Evolutionary conservation across 805 yeast species (phyloP), one percentile per base, ranked within the genome.

Genomic region (Saccharomycopsis amapae): DNA sequence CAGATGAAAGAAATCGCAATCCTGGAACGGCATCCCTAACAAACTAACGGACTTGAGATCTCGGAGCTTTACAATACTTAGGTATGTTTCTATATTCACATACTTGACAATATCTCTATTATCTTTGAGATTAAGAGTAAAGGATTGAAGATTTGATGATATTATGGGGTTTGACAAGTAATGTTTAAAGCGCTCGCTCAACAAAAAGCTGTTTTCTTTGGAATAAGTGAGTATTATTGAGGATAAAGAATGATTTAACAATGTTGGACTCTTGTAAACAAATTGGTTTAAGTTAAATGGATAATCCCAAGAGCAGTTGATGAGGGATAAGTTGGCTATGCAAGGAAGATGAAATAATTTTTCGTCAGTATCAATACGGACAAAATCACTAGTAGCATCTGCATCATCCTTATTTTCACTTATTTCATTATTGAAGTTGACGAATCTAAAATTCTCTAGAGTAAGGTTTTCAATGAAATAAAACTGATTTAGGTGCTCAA

Each of bases 241-340:
- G 12, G 12, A 17, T 23, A 47, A 37, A 17, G 6, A 12, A 4
- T 38, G 20, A n/a, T 42, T 20, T 5, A 6, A 20, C 32, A n/a
- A 23, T 19, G 32, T 33, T 10, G 7, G 12, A 9, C 30, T 9
- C 13, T 10, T 13, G 22, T 9, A 5, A 10, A 24, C 17, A n/a
- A 49, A 49, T 17, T 45, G 38, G 12, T 17, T 12, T 13, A 45
- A 40, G 7, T 28, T 20, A n/a, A 46, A 42, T 7, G 52, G 52
- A 32, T 32, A 49, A 6, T 19, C 42, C 52, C 52, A 49, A 5
- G 50, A 49, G 30, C 52, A 49, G 31, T 49, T 40, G n/a, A 45
- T 24, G 25, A 49, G 32, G n/a, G 26, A 25, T 18, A 49, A 28
- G n/a, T 37, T 36, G n/a, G 20, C 19, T 1, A 48, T 38, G 23